These are phyloP conservation scores for Lagenaria siceraria DNA, from an alignment of 306 rosid genomes.

Conservation along the genomic window DNA sequence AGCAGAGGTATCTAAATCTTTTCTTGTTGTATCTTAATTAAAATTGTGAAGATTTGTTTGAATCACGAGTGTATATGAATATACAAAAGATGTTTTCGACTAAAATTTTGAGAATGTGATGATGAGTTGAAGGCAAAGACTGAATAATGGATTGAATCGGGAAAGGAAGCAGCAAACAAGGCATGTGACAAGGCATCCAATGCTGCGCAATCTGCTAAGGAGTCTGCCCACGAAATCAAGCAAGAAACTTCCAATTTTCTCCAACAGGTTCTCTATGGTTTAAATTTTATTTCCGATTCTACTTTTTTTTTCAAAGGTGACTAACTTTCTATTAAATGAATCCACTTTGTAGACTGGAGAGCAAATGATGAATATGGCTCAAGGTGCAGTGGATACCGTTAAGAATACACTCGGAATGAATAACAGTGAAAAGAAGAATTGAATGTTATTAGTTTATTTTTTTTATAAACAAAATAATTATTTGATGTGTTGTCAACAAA, in stretches of 20 bases:
- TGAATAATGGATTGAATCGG: background rate
- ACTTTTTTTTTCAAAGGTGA: background rate
- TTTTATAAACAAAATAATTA: too few relatives aligned
- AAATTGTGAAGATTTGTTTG: too few relatives aligned
- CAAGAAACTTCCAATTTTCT: slow-evolving; percentile 30
- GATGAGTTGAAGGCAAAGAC: too few relatives aligned
- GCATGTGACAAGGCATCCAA: slow-evolving; percentile 16
- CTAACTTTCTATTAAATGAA: background rate
- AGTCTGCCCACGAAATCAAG: slow-evolving; percentile 16
- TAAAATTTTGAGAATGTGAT: too few relatives aligned
- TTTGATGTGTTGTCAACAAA: too few relatives aligned
- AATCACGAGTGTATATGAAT: too few relatives aligned
- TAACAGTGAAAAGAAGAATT: slow-evolving; percentile 16
- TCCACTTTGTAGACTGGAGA: slow-evolving; percentile 29
- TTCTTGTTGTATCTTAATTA: too few relatives aligned
- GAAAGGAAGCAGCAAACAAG: slow-evolving; percentile 16
- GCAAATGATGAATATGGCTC: slow-evolving; percentile 44
- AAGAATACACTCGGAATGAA: slow-evolving; percentile 48
- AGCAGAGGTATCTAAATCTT: too few relatives aligned
- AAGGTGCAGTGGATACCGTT: slow-evolving; percentile 38
- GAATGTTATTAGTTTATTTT: background rate
- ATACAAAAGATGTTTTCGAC: too few relatives aligned
- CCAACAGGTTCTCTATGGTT: slow-evolving; percentile 24
- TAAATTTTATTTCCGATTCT: too few relatives aligned
- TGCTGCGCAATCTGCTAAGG: slow-evolving; percentile 18